A percentile compares a stretch with the other conserved stretches of the same genome.
phyloP scores from a whole-genome alignment of 2,329 filamentous ascomycete genomes.

The Colletotrichum paranaense region DNA sequence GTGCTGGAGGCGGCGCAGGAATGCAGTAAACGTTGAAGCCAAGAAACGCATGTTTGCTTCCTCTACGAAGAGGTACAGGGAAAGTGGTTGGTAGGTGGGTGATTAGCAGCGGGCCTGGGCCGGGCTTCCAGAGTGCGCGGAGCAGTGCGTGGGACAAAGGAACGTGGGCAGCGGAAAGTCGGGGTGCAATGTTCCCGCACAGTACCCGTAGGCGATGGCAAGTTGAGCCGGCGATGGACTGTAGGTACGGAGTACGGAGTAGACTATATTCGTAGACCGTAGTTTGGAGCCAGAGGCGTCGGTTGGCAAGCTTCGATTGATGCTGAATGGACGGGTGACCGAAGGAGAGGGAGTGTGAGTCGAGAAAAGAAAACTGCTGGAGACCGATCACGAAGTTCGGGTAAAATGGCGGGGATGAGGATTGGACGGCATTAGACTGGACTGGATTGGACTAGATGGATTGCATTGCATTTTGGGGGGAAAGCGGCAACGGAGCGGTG shows the following conservation, averaged over 20 bases:
- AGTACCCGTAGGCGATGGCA: not conserved
- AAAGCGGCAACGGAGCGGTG: not conserved
- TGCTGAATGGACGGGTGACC: not conserved
- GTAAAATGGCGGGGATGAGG: slow-evolving; percentile 19
- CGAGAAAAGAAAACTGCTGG: slow-evolving; percentile 19
- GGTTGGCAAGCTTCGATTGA: not conserved
- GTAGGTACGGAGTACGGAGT: not conserved
- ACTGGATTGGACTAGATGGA: not conserved
- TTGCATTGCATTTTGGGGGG: not conserved
- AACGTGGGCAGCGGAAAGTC: not conserved
- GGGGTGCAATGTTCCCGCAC: not conserved
- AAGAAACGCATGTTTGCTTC: slow-evolving; percentile 26
- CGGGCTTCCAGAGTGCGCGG: not conserved
- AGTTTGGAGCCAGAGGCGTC: not conserved
- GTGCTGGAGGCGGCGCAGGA: slow-evolving; percentile 4
- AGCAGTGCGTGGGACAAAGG: not conserved
- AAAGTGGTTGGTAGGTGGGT: not conserved
- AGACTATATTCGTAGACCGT: not conserved
- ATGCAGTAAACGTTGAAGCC: slow-evolving; percentile 25
- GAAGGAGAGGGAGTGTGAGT: not conserved
- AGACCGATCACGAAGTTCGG: slow-evolving; percentile 21
- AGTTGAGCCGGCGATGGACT: not conserved
- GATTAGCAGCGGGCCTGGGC: slow-evolving; percentile 19
- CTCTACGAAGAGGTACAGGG: not conserved
- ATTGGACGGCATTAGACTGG: not conserved